Base-by-base conservation (phyloP, 208 protist genomes). In the Leishmania guyanensis region DNA sequence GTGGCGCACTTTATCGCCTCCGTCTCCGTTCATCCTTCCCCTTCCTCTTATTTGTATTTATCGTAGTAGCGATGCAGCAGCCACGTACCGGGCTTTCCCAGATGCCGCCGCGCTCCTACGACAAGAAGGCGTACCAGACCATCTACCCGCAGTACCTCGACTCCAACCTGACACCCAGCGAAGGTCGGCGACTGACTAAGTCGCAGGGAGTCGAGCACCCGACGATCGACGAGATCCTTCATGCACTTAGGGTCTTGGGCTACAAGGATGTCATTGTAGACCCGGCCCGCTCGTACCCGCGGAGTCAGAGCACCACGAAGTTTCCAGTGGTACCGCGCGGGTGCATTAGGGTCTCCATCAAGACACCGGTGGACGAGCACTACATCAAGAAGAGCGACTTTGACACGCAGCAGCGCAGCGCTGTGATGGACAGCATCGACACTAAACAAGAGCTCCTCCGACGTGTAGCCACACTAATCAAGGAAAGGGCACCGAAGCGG, bases 131-230 rank as follows among this genome's bases (percentile, higher is more conserved):
- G 54, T 95, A 92, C 74, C 92, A 97, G 76, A 91, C 89, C 46
- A 91, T 98, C 83, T 98, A 90, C 71, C 93, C 95, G 22, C 92
- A 98, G 84, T 98, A 98, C 84, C 60, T 98, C 48, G 93, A 98
- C 84, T 84, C 92, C 51, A 88, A 80, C 75, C 80, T 98, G 17
- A 90, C 87, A 8, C 92, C 92, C 1, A 86, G 82, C 51, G 89
- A 96, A 66, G 95, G 95, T 20, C 92, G 95, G 14, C 90, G 95
- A 22, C 80, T 98, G 22, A 94, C 92, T 1, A 89, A 90, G 78
- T 83, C 66, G 60, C 92, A 96, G 75, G 83, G 86, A 0, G 92
- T 96, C 16, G 88, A 91, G 58, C 79, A 91, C 84, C 95, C 95
- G 5, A 86, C 86, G 12, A 81, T 94, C 36, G 84, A 94, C 58